Base-by-base conservation (phyloP, 1,284 basidiomycete species). In the Agroathelia rolfsii region DNA sequence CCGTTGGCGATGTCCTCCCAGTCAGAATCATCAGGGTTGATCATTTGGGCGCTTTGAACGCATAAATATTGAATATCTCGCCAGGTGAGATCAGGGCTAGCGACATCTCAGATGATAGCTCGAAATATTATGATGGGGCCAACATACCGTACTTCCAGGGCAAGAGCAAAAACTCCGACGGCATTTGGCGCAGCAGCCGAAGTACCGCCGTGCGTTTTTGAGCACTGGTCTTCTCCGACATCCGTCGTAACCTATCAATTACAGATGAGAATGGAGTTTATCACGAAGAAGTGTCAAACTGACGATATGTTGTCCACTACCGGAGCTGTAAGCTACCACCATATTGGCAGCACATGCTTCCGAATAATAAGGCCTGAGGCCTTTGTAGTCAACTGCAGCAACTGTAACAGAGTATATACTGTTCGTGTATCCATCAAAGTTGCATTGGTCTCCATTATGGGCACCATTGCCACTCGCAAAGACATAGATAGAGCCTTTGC, bases 391-490 rank as follows among this genome's bases (percentile, higher is more conserved):
- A 37, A 96, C 70, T 0, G 95, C 89, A 6, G 90, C 84, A 18
- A 99, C 89, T 0, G 95, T 99, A 35, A 98, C 79, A 4, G 85
- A 90, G 60, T 92, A 97, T 43, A 97, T 95, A 44, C 84, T 89
- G 54, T 98, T 98, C 20, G 95, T 99, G 57, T 98, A 99, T 5
- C 95, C 95, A 47, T 98, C 95, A 53, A 99, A 98, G 58, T 99
- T 99, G 66, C 95, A 99, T 59, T 98, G 95, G 53, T 99, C 95
- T 19, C 85, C 88, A 32, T 71, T 70, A 3, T 75, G 73, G 15
- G 89, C 95, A 14, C 95, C 95, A 52, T 98, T 99, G 1, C 95
- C 95, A 38, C 90, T 93, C 1, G 95, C 95, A 55, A 98, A 99
- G 22, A 99, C 95, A 49, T 87, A 98, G 42, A 99, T 67, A 25